These are phyloP conservation scores for Colletotrichum sp. DNA, from an alignment of 2,329 filamentous ascomycete species.

Conservation along the genomic window DNA sequence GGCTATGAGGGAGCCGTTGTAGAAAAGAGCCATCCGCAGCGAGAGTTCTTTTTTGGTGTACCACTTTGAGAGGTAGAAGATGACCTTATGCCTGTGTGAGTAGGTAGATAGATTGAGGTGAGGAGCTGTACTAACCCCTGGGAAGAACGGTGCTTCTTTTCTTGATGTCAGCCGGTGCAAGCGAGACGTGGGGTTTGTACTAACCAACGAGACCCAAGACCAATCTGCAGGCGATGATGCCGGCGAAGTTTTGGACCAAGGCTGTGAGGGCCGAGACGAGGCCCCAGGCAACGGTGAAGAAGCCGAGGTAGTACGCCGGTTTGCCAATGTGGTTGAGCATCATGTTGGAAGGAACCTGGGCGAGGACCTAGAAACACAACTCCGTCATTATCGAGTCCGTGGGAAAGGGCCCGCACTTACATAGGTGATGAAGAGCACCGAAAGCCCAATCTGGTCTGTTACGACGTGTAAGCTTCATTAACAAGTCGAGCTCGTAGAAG, in stretches of 20 bases:
- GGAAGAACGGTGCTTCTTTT: background rate
- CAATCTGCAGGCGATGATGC: background rate
- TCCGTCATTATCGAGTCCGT: background rate
- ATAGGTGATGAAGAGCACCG: background rate
- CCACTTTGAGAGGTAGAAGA: background rate
- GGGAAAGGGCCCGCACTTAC: background rate
- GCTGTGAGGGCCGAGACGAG: background rate
- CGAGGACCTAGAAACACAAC: background rate
- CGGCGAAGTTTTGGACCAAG: background rate
- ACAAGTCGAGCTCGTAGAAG: background rate
- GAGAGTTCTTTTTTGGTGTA: background rate
- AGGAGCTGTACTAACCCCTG: background rate
- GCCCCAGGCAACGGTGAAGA: background rate
- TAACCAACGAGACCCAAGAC: background rate
- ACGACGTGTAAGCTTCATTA: background rate
- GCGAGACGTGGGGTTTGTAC: background rate
- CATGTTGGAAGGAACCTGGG: background rate
- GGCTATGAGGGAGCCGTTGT: background rate
- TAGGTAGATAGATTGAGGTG: background rate
- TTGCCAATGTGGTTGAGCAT: background rate
- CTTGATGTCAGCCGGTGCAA: background rate
- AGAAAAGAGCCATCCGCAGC: background rate
- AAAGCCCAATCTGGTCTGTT: background rate
- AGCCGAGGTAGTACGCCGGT: background rate
- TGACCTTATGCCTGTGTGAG: background rate